Evolutionary conservation across 2,329 filamentous ascomycete genomes (phyloP), one percentile per base, ranked within the genome.

Genomic region (Ophiostoma populinum): DNA sequence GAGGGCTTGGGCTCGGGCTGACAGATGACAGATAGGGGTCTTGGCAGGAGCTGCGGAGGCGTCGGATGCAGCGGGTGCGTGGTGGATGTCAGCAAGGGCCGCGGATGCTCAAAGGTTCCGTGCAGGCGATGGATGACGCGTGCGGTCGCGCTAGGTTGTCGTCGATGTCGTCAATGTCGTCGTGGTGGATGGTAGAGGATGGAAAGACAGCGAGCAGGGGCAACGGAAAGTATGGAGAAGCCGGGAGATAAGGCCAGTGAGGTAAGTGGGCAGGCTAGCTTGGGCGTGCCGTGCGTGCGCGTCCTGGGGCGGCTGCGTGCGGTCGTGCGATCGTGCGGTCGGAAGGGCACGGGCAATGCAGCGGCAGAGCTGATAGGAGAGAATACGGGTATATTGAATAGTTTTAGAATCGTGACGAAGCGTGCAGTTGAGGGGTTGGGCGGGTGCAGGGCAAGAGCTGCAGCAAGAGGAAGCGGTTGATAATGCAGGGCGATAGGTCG

Each of bases 401-500:
- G n/a, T n/a, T n/a, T n/a, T n/a, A n/a, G n/a, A n/a, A n/a, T n/a
- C n/a, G n/a, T n/a, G n/a, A n/a, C n/a, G n/a, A n/a, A n/a, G n/a
- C n/a, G n/a, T n/a, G n/a, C n/a, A n/a, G n/a, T n/a, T n/a, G n/a
- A n/a, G n/a, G n/a, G n/a, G n/a, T n/a, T n/a, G n/a, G n/a, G n/a
- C n/a, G n/a, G n/a, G n/a, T n/a, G n/a, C n/a, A 12, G 24, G 16
- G 31, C 20, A 22, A 24, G 20, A 34, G 34, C 26, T 15, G 16
- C 8, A 31, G 11, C 34, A 32, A 21, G 18, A 31, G 22, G 11
- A 36, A 22, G 34, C 22, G 32, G 17, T 18, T 24, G 27, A 41
- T 35, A 36, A 21, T 34, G 34, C 32, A 37, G 32, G 17, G 13
- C 22, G 34, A 34, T 31, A 29, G 31, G n/a, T n/a, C n/a, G n/a